Evolutionary conservation across 1,284 basidiomycete species (phyloP).

Genomic region (Ustilago bromivora): DNA sequence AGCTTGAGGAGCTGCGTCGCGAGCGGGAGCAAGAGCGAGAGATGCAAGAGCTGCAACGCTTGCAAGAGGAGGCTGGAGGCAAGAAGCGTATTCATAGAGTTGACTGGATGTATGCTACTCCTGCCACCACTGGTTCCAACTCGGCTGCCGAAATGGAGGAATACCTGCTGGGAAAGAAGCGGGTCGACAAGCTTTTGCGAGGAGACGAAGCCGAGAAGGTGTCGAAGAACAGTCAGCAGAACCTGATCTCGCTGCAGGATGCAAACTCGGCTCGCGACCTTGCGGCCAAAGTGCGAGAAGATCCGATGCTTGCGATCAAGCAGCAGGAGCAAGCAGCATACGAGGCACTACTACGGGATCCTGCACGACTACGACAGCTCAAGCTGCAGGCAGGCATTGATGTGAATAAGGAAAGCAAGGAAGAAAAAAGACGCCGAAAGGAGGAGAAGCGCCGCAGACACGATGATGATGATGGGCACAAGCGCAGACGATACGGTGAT

Average conservation of each 20-base stretch:
- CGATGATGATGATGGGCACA: conserved; percentile 14
- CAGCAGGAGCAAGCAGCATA: conserved; percentile 95
- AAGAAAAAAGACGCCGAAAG: conserved; percentile 72
- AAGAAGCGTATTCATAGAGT: conserved; percentile 92
- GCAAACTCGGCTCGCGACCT: conserved; percentile 91
- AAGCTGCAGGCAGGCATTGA: conserved; percentile 76
- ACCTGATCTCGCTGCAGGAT: conserved; percentile 50
- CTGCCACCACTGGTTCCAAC: conserved; percentile 80
- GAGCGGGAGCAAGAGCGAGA: conserved; percentile 98
- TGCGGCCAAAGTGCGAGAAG: conserved; percentile 92
- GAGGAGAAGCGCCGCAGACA: conserved; percentile 73
- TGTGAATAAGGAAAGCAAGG: conserved; percentile 70
- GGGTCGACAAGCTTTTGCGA: conserved; percentile 93
- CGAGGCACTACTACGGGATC: conserved; percentile 88
- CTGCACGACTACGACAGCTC: conserved; percentile 78
- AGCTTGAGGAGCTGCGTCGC: conserved; percentile 92
- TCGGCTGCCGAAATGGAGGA: conserved; percentile 89
- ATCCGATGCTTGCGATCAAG: conserved; percentile 95
- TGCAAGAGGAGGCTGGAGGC: conserved; percentile 84
- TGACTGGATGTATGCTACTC: conserved; percentile 99
- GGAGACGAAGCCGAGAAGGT: conserved; percentile 80
- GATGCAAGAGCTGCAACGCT: conserved; percentile 90
- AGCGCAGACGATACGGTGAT: conserved; percentile 12
- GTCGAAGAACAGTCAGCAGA: conserved; percentile 34
- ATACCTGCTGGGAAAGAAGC: conserved; percentile 96